These are phyloP conservation scores for Xylaria bambusicola DNA, from an alignment of 495 filamentous ascomycete genomes.

Conservation along the genomic window DNA sequence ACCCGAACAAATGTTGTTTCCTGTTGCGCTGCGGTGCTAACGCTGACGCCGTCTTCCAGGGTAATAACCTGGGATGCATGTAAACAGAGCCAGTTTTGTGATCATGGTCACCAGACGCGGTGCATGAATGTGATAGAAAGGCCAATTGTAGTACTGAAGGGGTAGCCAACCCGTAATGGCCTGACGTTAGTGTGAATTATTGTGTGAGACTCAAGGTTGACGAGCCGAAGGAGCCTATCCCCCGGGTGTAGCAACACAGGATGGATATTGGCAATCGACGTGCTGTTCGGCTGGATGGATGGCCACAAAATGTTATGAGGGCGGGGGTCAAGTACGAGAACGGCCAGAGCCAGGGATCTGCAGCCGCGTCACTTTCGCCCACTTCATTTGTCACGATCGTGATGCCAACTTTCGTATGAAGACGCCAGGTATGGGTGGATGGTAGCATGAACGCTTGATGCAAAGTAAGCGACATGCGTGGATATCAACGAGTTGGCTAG, in stretches of 20 bases:
- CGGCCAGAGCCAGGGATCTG: not conserved
- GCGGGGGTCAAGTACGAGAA: not conserved
- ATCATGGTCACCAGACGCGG: not conserved
- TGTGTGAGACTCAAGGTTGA: not conserved
- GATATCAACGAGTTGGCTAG: not conserved
- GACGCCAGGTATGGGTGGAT: constrained; percentile 2
- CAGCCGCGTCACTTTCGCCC: not conserved
- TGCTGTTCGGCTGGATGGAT: not conserved
- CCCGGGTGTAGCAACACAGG: not conserved
- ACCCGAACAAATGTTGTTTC: not conserved
- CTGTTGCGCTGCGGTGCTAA: not conserved
- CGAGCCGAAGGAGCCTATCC: not conserved
- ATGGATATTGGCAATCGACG: not conserved
- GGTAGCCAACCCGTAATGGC: not conserved
- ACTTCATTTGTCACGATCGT: not conserved
- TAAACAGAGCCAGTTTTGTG: too few relatives aligned
- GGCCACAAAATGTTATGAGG: not conserved
- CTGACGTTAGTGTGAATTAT: not conserved
- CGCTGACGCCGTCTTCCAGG: not conserved
- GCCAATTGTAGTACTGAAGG: not conserved
- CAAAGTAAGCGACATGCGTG: constrained; percentile 15
- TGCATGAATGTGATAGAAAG: not conserved
- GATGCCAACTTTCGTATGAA: constrained; percentile 2
- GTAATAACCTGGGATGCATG: not conserved
- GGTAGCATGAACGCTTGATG: constrained; percentile 14